phyloP scores from a whole-genome alignment of 179 eudicot genomes.

The Monotropa hypopitys region DNA sequence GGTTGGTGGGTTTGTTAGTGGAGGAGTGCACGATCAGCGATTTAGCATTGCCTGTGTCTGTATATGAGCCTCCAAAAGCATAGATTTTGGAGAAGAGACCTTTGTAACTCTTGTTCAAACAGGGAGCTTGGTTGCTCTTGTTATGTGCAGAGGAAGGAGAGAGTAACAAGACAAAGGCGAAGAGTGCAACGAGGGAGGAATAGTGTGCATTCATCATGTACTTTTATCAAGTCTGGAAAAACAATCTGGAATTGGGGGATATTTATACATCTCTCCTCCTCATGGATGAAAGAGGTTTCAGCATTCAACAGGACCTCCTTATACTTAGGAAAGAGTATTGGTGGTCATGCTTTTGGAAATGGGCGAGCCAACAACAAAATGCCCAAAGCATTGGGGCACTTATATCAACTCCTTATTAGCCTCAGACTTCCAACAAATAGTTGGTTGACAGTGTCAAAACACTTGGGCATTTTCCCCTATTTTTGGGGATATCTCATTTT shows the following conservation, averaged over 20 bases:
- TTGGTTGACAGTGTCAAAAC: background rate
- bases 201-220: background rate
- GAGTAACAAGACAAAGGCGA: background rate
- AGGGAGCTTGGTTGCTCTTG: background rate
- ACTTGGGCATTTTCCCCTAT: background rate
- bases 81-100: constrained; percentile 16
- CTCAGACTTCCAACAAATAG: background rate
- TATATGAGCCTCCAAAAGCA: constrained; percentile 22
- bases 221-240: background rate
- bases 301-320: constrained; percentile 5
- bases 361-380: background rate
- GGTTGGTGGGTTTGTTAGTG: background rate
- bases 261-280: background rate
- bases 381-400: background rate
- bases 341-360: background rate
- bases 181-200: background rate
- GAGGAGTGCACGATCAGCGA: background rate
- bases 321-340: constrained; percentile 4
- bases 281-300: background rate
- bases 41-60: constrained; percentile 18
- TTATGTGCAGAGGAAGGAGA: constrained; percentile 12
- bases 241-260: background rate
- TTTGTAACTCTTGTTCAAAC: background rate
- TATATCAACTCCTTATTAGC: background rate
- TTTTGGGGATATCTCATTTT: background rate